Evolutionary conservation across 352 stramenopile species (phyloP).

Genomic region (Pythium sp.): DNA sequence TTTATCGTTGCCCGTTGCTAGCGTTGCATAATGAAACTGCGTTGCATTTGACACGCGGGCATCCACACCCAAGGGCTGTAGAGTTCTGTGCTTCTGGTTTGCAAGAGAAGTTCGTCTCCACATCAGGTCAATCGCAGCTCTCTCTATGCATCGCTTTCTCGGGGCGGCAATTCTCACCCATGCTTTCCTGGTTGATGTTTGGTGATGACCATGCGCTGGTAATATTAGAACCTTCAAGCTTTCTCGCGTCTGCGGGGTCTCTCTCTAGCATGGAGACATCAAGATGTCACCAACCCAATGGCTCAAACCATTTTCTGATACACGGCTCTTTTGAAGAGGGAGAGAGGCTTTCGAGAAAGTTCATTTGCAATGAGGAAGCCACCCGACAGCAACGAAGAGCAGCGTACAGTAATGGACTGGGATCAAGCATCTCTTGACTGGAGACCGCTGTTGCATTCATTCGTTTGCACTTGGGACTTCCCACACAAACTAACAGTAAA

Average conservation of each 20-base stretch:
- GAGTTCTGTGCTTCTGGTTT: neutral
- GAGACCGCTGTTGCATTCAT: neutral
- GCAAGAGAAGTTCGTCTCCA: neutral
- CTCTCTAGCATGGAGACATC: neutral
- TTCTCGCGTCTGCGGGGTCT: neutral
- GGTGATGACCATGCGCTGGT: neutral
- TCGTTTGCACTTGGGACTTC: neutral
- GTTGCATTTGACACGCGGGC: neutral
- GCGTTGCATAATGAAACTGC: neutral
- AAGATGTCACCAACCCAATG: neutral
- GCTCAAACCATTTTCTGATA: neutral
- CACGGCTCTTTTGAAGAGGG: neutral
- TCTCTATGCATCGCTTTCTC: neutral
- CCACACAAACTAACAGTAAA: neutral
- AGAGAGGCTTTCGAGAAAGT: neutral
- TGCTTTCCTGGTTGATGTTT: neutral
- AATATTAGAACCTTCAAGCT: conserved; percentile 1
- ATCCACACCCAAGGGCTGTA: neutral
- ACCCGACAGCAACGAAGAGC: neutral
- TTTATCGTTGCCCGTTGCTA: neutral
- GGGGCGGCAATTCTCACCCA: neutral
- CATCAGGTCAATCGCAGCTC: neutral
- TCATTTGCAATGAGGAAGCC: neutral
- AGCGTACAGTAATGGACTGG: neutral
- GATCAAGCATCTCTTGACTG: neutral